A percentile compares a stretch with the other conserved stretches of the same genome.
These are phyloP conservation scores for Microbotryomycetes sp. DNA, from an alignment of 1,284 basidiomycete genomes.

Conservation along the genomic window DNA sequence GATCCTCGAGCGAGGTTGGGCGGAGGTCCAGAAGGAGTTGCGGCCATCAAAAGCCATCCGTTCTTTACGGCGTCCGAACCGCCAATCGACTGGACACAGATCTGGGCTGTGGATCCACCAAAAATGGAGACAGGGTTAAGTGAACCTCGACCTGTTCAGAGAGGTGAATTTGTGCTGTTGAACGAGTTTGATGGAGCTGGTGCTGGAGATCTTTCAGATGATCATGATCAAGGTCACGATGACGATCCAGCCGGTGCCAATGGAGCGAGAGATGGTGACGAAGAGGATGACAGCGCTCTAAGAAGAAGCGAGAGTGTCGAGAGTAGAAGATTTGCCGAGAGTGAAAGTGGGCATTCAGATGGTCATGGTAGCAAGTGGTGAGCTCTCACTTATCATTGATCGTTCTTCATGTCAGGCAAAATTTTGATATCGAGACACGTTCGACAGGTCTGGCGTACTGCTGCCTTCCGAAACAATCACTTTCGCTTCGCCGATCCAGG, in stretches of 20 bases:
- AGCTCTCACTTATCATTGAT: too few species aligned
- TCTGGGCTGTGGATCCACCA: slow-evolving; percentile 58
- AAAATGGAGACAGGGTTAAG: slow-evolving; percentile 43
- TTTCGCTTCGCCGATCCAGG: slow-evolving; percentile 40
- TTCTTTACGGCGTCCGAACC: slow-evolving; percentile 55
- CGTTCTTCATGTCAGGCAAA: too few species aligned
- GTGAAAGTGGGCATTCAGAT: not conserved
- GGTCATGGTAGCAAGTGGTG: not conserved
- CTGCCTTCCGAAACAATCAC: slow-evolving; percentile 44
- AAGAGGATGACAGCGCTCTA: not conserved
- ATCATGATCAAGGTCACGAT: not conserved
- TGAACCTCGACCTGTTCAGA: slow-evolving; percentile 16
- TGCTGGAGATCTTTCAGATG: not conserved
- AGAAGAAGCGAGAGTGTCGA: not conserved
- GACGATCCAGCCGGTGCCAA: not conserved
- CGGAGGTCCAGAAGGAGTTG: slow-evolving; percentile 52
- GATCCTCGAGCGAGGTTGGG: slow-evolving; percentile 67
- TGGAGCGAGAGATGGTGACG: slow-evolving; percentile 6
- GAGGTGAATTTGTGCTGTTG: slow-evolving; percentile 27
- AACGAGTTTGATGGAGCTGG: slow-evolving; percentile 2
- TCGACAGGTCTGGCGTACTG: slow-evolving; percentile 28
- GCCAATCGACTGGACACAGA: slow-evolving; percentile 57
- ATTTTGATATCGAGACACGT: too few species aligned
- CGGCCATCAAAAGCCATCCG: slow-evolving; percentile 61
- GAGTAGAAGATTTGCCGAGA: not conserved